A percentile compares a stretch with the other conserved stretches of the same genome.
Evolutionary conservation across 2,329 filamentous ascomycete genomes (phyloP).

Genomic region (Colletotrichum noveboracense): DNA sequence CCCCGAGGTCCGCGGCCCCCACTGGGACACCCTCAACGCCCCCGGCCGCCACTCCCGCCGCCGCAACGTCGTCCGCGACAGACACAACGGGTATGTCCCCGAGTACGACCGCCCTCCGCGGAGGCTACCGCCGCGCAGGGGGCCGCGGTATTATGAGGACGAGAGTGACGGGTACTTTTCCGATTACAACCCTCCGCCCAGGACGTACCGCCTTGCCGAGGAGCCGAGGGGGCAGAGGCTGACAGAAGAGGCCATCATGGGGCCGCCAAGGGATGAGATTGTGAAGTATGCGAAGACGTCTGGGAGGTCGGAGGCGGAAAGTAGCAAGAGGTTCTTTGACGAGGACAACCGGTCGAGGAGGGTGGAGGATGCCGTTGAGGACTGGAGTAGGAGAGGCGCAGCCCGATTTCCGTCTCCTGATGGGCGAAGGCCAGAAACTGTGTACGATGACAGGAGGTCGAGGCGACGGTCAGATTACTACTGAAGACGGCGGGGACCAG

Average conservation of each 20-base stretch:
- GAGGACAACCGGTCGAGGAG: neutral
- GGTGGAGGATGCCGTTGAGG: conserved; percentile 4
- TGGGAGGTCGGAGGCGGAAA: neutral
- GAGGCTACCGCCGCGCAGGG: conserved; percentile 4
- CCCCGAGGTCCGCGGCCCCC: conserved; percentile 32
- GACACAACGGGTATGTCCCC: conserved; percentile 4
- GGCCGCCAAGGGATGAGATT: conserved; percentile 2
- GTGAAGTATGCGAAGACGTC: conserved; percentile 3
- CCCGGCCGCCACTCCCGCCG: conserved; percentile 10
- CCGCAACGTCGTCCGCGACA: conserved; percentile 14
- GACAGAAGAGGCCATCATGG: neutral
- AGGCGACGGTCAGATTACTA: neutral
- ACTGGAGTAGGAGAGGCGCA: conserved; percentile 3
- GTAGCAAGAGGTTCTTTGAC: neutral
- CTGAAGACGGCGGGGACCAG: neutral
- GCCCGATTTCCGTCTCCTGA: neutral
- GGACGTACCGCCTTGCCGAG: neutral
- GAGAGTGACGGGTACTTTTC: conserved; percentile 13
- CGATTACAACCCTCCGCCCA: conserved; percentile 6
- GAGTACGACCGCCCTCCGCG: neutral
- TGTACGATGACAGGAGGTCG: neutral
- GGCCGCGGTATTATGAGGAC: conserved; percentile 8
- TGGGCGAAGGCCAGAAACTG: neutral
- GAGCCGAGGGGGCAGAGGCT: neutral
- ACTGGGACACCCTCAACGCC: conserved; percentile 28